Evolutionary conservation across 2,329 filamentous ascomycete genomes (phyloP).

Genomic region (Aspergillus sergii): DNA sequence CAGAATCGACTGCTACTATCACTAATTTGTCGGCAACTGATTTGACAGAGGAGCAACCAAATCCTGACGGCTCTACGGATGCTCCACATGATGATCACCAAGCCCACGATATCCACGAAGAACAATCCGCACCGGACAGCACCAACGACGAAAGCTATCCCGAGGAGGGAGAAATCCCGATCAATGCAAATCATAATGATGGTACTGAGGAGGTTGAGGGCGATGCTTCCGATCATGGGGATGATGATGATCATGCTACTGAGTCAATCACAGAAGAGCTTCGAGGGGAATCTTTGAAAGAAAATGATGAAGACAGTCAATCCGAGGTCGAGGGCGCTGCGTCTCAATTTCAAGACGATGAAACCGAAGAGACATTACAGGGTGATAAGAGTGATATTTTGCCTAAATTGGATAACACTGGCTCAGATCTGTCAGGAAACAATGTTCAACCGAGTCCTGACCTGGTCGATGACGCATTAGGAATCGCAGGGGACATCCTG

Average conservation of each 20-base stretch:
- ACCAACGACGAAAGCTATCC: slow-evolving; percentile 17
- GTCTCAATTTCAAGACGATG: slow-evolving; percentile 16
- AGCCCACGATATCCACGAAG: slow-evolving; percentile 17
- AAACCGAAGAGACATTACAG: slow-evolving; percentile 13
- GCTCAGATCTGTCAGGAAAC: slow-evolving; percentile 12
- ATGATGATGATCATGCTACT: slow-evolving; percentile 14
- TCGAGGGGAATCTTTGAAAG: slow-evolving; percentile 11
- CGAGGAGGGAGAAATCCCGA: slow-evolving; percentile 20
- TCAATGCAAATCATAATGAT: slow-evolving; percentile 7
- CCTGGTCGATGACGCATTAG: slow-evolving; percentile 34
- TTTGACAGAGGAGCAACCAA: slow-evolving; percentile 19
- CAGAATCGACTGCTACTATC: slow-evolving; percentile 34
- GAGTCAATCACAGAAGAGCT: slow-evolving; percentile 17
- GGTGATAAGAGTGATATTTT: slow-evolving; percentile 14
- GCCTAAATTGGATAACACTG: slow-evolving; percentile 20
- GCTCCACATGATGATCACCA: slow-evolving; percentile 10
- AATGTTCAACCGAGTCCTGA: slow-evolving; percentile 19
- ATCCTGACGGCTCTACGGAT: slow-evolving; percentile 16
- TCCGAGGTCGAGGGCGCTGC: slow-evolving; percentile 16
- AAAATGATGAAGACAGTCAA: slow-evolving; percentile 14
- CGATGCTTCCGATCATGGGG: slow-evolving; percentile 10
- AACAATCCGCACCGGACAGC: slow-evolving; percentile 40
- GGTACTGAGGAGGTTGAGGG: slow-evolving; percentile 18
- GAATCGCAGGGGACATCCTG: slow-evolving; percentile 36
- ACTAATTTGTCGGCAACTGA: slow-evolving; percentile 21